Conservation (phyloP, 2,329 filamentous ascomycete species). For the Xylaria sp. region DNA sequence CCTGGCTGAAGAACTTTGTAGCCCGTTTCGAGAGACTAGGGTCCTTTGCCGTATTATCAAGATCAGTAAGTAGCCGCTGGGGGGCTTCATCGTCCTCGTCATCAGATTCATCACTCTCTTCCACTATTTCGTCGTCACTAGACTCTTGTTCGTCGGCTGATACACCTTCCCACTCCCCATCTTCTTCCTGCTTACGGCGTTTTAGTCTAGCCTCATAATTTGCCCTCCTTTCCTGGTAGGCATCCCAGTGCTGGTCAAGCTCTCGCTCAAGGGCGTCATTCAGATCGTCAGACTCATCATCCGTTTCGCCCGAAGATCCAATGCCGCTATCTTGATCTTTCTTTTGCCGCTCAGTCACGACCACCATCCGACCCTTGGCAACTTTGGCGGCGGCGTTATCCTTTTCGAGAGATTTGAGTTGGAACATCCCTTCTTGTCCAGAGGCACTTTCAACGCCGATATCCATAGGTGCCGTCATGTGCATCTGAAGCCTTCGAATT, state of each 20-base stretch:
- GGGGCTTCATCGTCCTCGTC: slow-evolving; percentile 60
- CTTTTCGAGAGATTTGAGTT: slow-evolving; percentile 80
- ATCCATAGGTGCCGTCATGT: slow-evolving; percentile 95
- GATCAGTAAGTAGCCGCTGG: slow-evolving; percentile 63
- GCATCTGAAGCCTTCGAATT: slow-evolving; percentile 93
- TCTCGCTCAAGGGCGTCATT: slow-evolving; percentile 83
- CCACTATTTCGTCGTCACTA: slow-evolving; percentile 61
- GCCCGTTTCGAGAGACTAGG: slow-evolving; percentile 79
- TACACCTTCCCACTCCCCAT: slow-evolving; percentile 92
- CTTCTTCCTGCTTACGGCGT: slow-evolving; percentile 79
- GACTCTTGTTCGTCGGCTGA: slow-evolving; percentile 67
- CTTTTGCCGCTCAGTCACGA: slow-evolving; percentile 62
- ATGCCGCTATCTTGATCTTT: slow-evolving; percentile 67
- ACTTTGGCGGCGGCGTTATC: slow-evolving; percentile 72
- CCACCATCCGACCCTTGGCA: slow-evolving; percentile 78
- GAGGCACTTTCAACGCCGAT: slow-evolving; percentile 88
- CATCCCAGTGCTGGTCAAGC: slow-evolving; percentile 85
- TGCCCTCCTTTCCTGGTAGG: slow-evolving; percentile 74
- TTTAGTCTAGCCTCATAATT: slow-evolving; percentile 88
- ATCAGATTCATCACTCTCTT: slow-evolving; percentile 67
- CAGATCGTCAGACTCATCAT: slow-evolving; percentile 75
- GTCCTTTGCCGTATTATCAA: slow-evolving; percentile 59
- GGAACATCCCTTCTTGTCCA: slow-evolving; percentile 85
- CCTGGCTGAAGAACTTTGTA: slow-evolving; percentile 88
- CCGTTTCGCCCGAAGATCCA: slow-evolving; percentile 59